A percentile compares a stretch with the other conserved stretches of the same genome.
phyloP scores from a whole-genome alignment of 2,329 filamentous ascomycete species.

The Aspergillus sclerotialis region DNA sequence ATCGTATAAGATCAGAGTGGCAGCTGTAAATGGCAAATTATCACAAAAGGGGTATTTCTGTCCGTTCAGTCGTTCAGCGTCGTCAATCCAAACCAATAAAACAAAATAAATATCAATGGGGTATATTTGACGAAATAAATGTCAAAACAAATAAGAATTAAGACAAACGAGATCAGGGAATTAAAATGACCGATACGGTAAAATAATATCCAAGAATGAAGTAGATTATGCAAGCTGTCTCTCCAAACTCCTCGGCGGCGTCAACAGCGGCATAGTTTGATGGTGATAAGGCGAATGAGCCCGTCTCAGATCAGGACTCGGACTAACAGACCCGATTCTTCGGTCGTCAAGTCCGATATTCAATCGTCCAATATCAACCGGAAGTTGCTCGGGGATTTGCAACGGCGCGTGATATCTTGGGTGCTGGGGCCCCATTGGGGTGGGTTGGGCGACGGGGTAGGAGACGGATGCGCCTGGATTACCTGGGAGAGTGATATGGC shows the following conservation, averaged over 20 bases:
- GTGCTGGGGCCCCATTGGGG: slow-evolving; percentile 11
- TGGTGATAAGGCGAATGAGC: slow-evolving; percentile 20
- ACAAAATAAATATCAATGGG: neutral
- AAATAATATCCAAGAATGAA: slow-evolving; percentile 2
- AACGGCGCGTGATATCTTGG: slow-evolving; percentile 15
- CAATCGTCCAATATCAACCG: slow-evolving; percentile 18
- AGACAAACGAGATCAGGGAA: neutral
- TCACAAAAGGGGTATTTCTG: neutral
- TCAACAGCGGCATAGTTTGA: slow-evolving; percentile 20
- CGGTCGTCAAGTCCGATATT: slow-evolving; percentile 16
- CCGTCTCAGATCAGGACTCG: slow-evolving; percentile 14
- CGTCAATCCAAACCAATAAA: neutral
- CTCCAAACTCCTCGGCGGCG: slow-evolving; percentile 29
- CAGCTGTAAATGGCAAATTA: no score
- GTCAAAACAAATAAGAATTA: neutral
- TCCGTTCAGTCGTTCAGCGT: neutral
- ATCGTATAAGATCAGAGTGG: no score
- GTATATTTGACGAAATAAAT: neutral
- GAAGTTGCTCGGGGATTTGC: slow-evolving; percentile 18
- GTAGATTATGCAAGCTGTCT: slow-evolving; percentile 33
- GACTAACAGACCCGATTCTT: slow-evolving; percentile 10
- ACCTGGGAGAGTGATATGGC: slow-evolving; percentile 64
- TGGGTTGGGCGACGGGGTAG: slow-evolving; percentile 13
- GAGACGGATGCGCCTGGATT: slow-evolving; percentile 21
- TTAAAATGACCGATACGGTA: neutral